Evolutionary conservation across 1,284 basidiomycete species (phyloP).

Genomic region (Tilletia caries): DNA sequence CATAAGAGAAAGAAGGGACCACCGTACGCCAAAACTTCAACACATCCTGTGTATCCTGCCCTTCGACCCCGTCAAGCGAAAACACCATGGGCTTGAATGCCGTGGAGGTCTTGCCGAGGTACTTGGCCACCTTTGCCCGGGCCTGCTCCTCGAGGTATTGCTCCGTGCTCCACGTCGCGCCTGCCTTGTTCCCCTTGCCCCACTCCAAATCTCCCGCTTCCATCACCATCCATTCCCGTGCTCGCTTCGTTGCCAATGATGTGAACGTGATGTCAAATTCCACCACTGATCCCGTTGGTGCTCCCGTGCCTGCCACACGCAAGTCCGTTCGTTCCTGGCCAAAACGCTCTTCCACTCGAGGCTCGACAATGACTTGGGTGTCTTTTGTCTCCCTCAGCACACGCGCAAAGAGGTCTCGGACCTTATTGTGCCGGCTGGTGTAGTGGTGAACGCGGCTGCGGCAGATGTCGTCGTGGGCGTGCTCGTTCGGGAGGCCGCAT

Average conservation of each 20-base stretch:
- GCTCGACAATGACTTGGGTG: neutral
- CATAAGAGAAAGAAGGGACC: neutral
- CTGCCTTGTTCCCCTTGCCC: neutral
- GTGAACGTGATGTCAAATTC: neutral
- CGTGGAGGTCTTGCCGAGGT: neutral
- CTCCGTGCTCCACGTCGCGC: neutral
- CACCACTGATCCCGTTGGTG: neutral
- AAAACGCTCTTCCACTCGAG: neutral
- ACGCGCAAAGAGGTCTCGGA: neutral
- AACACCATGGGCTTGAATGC: neutral
- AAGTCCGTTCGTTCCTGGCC: neutral
- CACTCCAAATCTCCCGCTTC: neutral
- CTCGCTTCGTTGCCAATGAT: neutral
- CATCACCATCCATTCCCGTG: neutral
- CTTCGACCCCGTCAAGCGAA: neutral
- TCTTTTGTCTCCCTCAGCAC: neutral
- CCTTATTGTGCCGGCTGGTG: neutral
- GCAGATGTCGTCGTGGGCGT: neutral
- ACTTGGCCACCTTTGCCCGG: neutral
- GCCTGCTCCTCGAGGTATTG: neutral
- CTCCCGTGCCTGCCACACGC: neutral
- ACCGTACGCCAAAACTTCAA: neutral
- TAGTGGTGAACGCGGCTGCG: neutral
- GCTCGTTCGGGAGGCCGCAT: neutral
- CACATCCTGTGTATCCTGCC: neutral